phyloP scores from a whole-genome alignment of 2,329 filamentous ascomycete genomes.

The Aspergillus flavus region DNA sequence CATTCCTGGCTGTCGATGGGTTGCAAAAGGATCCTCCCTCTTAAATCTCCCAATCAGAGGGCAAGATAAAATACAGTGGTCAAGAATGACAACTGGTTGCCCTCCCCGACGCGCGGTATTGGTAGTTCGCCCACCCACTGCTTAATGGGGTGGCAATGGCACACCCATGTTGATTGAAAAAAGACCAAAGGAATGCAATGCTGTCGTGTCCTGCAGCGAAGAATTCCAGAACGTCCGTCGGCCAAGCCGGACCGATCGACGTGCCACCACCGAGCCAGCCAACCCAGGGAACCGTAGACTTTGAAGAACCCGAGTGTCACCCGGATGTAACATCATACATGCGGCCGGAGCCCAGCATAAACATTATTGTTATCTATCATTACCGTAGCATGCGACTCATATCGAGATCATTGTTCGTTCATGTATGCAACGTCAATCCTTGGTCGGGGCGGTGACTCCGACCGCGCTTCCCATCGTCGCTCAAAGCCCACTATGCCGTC shows the following conservation, averaged over 20 bases:
- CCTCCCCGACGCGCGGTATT: not conserved
- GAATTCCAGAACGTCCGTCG: constrained; percentile 34
- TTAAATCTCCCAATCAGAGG: not conserved
- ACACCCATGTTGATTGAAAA: not conserved
- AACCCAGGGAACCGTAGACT: constrained; percentile 9
- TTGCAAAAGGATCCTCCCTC: not conserved
- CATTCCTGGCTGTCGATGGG: not conserved
- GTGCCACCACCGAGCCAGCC: constrained; percentile 18
- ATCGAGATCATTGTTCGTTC: not conserved
- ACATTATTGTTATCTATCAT: constrained; percentile 8
- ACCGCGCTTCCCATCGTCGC: not conserved
- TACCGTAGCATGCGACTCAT: not conserved
- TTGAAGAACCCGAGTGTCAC: not conserved
- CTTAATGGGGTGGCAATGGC: constrained; percentile 12
- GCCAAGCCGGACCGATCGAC: constrained; percentile 22
- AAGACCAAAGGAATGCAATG: not conserved
- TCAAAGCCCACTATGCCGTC: constrained; percentile 5
- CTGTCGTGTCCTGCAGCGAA: constrained; percentile 34
- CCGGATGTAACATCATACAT: constrained; percentile 8
- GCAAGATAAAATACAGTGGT: not conserved
- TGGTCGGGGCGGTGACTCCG: not conserved
- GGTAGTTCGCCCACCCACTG: not conserved
- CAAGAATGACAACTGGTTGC: not conserved
- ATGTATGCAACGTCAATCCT: constrained; percentile 2
- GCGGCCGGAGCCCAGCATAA: not conserved